phyloP scores from a whole-genome alignment of 225 moss, liverwort and hornwort species.

The Neckera pumila region DNA sequence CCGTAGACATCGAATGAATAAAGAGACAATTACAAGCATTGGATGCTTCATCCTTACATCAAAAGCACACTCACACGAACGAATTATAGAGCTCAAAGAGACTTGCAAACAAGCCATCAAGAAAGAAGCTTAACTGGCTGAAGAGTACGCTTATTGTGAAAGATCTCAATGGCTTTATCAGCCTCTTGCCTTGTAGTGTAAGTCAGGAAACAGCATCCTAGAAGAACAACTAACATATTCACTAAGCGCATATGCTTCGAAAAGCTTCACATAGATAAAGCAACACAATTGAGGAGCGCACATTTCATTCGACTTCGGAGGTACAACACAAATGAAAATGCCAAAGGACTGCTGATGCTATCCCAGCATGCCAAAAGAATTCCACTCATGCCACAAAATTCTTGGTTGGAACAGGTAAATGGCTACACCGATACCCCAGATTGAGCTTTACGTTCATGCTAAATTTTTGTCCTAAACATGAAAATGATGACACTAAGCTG shows the following conservation, averaged over 20 bases:
- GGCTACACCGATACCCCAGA: not conserved
- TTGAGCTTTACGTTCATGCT: not conserved
- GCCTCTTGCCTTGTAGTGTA: conserved; percentile 82
- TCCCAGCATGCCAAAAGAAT: not conserved
- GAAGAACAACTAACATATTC: not conserved
- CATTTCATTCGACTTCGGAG: not conserved
- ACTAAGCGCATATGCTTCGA: not conserved
- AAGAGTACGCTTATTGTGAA: conserved; percentile 87
- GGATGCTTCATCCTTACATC: not conserved
- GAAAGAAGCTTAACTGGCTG: conserved; percentile 54
- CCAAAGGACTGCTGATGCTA: not conserved
- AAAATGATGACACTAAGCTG: not conserved
- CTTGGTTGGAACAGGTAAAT: too few relatives aligned
- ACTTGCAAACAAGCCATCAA: not conserved
- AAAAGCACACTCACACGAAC: not conserved
- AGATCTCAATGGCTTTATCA: conserved; percentile 80
- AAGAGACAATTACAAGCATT: not conserved
- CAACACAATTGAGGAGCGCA: too few relatives aligned
- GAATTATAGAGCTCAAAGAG: not conserved
- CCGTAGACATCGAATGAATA: not conserved
- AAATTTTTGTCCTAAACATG: not conserved
- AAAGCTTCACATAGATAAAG: not conserved
- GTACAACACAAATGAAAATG: not conserved
- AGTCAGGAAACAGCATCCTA: conserved; percentile 89
- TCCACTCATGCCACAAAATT: not conserved